Base-by-base conservation (phyloP, 2,329 filamentous ascomycete species). In the Diaporthe helianthi region DNA sequence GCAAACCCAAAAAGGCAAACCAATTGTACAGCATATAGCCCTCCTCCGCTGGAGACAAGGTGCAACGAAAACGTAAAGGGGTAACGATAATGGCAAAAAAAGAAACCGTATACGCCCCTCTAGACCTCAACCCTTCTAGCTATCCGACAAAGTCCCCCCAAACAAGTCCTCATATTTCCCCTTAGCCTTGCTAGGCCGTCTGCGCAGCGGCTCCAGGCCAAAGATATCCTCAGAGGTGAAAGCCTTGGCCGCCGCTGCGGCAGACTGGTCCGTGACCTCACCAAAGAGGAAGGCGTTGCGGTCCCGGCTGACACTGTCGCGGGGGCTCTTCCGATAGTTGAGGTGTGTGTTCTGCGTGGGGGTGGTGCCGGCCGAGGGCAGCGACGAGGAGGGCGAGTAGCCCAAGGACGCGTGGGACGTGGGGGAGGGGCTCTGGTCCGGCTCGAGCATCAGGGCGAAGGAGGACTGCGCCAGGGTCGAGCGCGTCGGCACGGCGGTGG, bases 381-480 rank as follows among this genome's bases (percentile, higher is more conserved):
- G 49, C 66, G 66, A 77, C 69, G 71, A 47, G 54, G 69, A 47
- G 54, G 69, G 52, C 55, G 52, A 31, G 47, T 76, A 68, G 9
- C 15, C 36, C 13, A 73, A 68, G 31, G 73, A 73, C n/a, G 41
- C 24, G 60, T 46, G 22, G 29, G 47, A 64, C 31, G 60, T 22
- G 29, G 60, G 33, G 22, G 52, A 58, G 12, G 22, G 71, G 58
- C 41, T 76, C 75, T 15, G 74, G 64, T 8, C 78, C 71, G 4
- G 79, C 73, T 90, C 89, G 2, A 94, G 83, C 91, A 94, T 94
- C 90, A 90, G 93, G 1, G 91, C 90, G 77, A 93, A 94, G 4
- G 90, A 91, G 9, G 92, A 93, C 73, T 92, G 90, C 1, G 90
- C 90, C 41, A 93, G 83, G 0, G 85, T 88, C 4, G 90, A 91